A percentile compares a stretch with the other conserved stretches of the same genome.
phyloP scores from a whole-genome alignment of 805 yeast species.

The Nakazawaea peltata region DNA sequence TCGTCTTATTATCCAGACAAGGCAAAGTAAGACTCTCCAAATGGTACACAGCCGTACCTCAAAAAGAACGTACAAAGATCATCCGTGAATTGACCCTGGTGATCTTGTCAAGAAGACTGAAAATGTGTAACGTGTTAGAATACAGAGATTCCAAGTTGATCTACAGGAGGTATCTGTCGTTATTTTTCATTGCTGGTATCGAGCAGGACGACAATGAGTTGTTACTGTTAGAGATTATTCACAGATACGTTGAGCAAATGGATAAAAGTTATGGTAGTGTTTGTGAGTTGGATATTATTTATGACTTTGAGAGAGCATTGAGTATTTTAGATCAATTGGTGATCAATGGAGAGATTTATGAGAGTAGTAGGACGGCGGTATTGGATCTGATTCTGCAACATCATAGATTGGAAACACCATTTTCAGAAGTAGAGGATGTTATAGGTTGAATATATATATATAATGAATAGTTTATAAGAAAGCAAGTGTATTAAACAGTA shows the following conservation, averaged over 20 bases:
- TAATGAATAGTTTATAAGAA: no score
- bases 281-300: constrained; percentile 92
- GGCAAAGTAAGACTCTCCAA: constrained; percentile 90
- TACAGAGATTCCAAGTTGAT: constrained; percentile 79
- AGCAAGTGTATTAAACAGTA: no score
- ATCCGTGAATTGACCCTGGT: constrained; percentile 81
- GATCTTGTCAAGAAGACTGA: constrained; percentile 77
- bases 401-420: constrained; percentile 73
- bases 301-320: constrained; percentile 92
- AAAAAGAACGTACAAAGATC: constrained; percentile 78
- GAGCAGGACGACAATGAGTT: constrained; percentile 82
- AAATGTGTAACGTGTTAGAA: constrained; percentile 93
- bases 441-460: no score
- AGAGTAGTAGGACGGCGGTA: constrained; percentile 74
- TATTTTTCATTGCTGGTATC: constrained; percentile 84
- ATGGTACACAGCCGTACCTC: constrained; percentile 84
- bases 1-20: constrained; percentile 82
- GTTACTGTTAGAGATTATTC: constrained; percentile 77
- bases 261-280: constrained; percentile 94
- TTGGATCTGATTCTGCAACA: constrained; percentile 71
- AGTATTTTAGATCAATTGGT: constrained; percentile 85
- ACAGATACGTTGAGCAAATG: constrained; percentile 94
- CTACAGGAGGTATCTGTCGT: constrained; percentile 87
- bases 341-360: constrained; percentile 83
- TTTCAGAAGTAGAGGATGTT: constrained; percentile 35